Evolutionary conservation across 1,139 yeast species (phyloP), one percentile per base, ranked within the genome.

Genomic region (Debaryomycetaceae sp.): DNA sequence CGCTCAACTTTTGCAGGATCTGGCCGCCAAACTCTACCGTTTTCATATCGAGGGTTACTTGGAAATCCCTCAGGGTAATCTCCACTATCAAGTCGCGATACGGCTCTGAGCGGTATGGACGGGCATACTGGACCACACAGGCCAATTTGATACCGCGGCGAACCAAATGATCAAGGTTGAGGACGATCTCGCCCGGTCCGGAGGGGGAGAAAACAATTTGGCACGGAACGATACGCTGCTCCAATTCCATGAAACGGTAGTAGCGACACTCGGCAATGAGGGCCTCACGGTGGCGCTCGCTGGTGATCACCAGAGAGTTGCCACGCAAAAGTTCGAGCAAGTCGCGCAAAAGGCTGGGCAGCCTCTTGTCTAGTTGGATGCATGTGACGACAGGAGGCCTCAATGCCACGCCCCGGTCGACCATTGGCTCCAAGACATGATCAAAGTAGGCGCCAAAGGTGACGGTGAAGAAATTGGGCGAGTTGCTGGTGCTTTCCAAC

Each of bases 351-450:
- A 80, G 51, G 12, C 47, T 49, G 0, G 81, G 65, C 5, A 79
- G 70, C 35, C 90, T 58, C 30, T 68, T 55, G 4, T 69, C 53
- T 15, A 67, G 63, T 8, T 65, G 57, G 16, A 71, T 59, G 0
- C 92, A 76, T 25, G 71, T 57, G 39, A 76, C 65, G 5, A 92
- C 82, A 4, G 94, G 93, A 1, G 96, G 95, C 23, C 95, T 58
- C 8, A 80, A 49, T 36, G 77, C 52, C 23, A 61, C 55, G 28
- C 55, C 58, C 12, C 47, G 34, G 28, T 60, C 54, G 27, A 67
- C 59, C 3, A 62, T 36, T 6, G 51, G 39, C 26, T 58, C 50
- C 13, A 71, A 65, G 36, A 74, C 76, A n/a, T n/a, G n/a, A 10
- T 55, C 52, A 22, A 42, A 30, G 35, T 73, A 59, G 5, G 72